Evolutionary conservation across 805 yeast genomes (phyloP), one percentile per base, ranked within the genome.

Genomic region (Metschnikowia cerradonensis): DNA sequence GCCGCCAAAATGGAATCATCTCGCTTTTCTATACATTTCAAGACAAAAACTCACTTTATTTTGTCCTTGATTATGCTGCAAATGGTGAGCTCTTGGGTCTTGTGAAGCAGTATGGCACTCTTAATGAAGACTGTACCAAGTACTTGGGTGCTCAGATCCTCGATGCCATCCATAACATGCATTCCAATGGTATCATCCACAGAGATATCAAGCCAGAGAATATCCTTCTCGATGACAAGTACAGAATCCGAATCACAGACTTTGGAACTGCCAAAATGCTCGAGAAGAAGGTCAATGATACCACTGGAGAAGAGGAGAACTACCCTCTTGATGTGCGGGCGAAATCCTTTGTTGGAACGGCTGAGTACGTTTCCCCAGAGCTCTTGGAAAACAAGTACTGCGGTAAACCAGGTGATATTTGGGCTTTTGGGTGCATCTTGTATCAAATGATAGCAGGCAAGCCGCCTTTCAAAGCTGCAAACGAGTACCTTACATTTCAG

Each of bases 151-250:
- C 88, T 2, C 96, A 88, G 63, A 73, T 88, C 5, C 69, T 88
- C 31, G 92, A 86, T 64, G 89, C 91, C 0, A 76, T 87, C 26
- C 76, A 77, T 56, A 86, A 76, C 62, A 81, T 88, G 81, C 95
- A 88, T 61, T 75, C 74, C 47, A 82, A 79, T 59, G 96, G 96
- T 37, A 82, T 88, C 23, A 77, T 88, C 41, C 96, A 88, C 62
- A 73, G 96, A 66, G 96, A 88, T 68, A 78, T 88, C 43, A 88
- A 88, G 63, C 96, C 96, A 0, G 96, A 88, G 61, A 88, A 88
- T 64, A 86, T 88, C 30, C 66, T 88, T 46, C 69, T 88, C 20
- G 88, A 85, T 61, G 71, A 70, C 34, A 75, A 82, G 26, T 72
- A 79, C 73, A 78, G 82, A 52, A 74, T 86, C 38, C 85, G 82